Percentiles rank a stretch among this genome's conserved stretches.
These are phyloP conservation scores for Tribonema minus DNA, from an alignment of 108 stramenopile genomes.

Conservation along the genomic window DNA sequence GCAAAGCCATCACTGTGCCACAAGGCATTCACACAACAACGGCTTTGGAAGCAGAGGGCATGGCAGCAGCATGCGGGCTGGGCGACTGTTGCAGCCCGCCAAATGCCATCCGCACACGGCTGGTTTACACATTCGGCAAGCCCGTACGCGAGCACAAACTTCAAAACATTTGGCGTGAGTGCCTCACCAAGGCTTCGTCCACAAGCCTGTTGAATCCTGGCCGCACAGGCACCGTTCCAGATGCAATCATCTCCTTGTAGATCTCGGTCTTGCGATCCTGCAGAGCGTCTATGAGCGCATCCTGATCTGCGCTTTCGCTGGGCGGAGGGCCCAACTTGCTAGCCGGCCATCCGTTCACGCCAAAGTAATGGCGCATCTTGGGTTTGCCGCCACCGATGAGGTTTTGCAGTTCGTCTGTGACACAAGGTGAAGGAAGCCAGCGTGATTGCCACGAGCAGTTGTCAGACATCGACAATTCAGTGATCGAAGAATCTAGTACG, in stretches of 20 bases:
- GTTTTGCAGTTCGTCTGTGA: background rate
- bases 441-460: background rate
- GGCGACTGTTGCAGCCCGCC: no score
- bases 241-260: slow-evolving; percentile 35
- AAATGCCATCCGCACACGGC: no score
- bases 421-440: background rate
- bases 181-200: slow-evolving; percentile 22
- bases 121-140: no score
- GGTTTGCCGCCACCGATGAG: slow-evolving; percentile 42
- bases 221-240: slow-evolving; percentile 32
- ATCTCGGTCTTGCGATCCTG: slow-evolving; percentile 48
- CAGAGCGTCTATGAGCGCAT: slow-evolving; percentile 14
- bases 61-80: no score
- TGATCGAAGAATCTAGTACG: no score
- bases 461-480: no score
- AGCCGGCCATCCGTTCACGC: slow-evolving; percentile 40
- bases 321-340: slow-evolving; percentile 31
- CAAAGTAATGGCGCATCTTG: slow-evolving; percentile 49
- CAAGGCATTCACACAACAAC: no score
- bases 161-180: no score
- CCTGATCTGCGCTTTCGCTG: slow-evolving; percentile 5
- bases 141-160: no score
- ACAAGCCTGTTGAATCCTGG: slow-evolving; percentile 39
- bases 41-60: no score
- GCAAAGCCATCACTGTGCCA: no score